A percentile compares a stretch with the other conserved stretches of the same genome.
Evolutionary conservation across 176 grass and related monocot genomes (phyloP).

Genomic region (Avena eriantha): DNA sequence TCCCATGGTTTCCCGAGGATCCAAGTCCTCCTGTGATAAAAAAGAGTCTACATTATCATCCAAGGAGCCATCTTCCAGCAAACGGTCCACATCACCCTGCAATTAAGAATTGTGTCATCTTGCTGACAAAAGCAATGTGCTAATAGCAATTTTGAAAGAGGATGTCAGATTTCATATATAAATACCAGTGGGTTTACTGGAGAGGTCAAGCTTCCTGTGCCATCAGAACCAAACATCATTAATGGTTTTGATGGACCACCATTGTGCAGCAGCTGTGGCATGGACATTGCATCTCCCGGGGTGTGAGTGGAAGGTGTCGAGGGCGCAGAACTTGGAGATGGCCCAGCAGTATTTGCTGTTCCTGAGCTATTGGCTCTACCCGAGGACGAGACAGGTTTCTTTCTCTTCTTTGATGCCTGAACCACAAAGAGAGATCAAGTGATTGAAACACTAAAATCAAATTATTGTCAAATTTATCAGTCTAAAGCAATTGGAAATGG

Average conservation of each 20-base stretch:
- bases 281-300: constrained; percentile 87
- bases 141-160: neutral
- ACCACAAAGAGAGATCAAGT: constrained; percentile 38
- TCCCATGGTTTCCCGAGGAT: constrained; percentile 75
- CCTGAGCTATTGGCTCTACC: constrained; percentile 89
- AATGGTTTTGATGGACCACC: constrained; percentile 75
- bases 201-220: constrained; percentile 82
- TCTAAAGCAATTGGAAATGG: constrained; percentile 27
- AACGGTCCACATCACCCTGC: constrained; percentile 87
- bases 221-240: constrained; percentile 79
- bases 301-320: constrained; percentile 98
- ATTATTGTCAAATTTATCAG: constrained; percentile 13
- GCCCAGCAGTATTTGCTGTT: constrained; percentile 93
- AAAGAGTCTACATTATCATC: constrained; percentile 97
- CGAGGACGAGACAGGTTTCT: constrained; percentile 78
- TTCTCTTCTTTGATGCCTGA: constrained; percentile 72
- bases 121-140: constrained; percentile 25
- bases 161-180: constrained; percentile 6
- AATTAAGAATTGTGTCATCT: constrained; percentile 35
- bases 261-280: constrained; percentile 83
- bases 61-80: constrained; percentile 85
- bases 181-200: constrained; percentile 81
- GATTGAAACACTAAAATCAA: constrained; percentile 25
- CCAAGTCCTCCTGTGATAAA: constrained; percentile 89
- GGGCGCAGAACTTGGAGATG: constrained; percentile 96